A percentile compares a stretch with the other conserved stretches of the same genome.
Evolutionary conservation across 1,284 basidiomycete species (phyloP).

Genomic region (Ganoderma boninense): DNA sequence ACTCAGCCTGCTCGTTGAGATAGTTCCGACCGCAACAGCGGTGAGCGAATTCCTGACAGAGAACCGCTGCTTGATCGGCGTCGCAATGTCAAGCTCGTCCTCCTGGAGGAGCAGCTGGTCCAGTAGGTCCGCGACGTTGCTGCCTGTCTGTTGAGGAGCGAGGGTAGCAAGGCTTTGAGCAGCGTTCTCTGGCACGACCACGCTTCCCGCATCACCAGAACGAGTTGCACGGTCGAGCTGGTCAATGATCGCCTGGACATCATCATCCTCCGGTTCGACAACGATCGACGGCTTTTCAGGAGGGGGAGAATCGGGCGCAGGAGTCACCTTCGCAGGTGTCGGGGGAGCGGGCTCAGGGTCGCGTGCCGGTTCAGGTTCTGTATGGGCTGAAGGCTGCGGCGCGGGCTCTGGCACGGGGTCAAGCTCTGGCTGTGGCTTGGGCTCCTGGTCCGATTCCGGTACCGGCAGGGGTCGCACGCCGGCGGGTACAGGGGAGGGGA

Average conservation of each 20-base stretch:
- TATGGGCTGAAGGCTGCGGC: background rate
- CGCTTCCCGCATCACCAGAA: slow-evolving; percentile 25
- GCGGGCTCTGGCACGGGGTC: background rate
- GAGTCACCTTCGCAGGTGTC: background rate
- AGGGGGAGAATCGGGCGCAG: background rate
- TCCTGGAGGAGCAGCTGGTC: slow-evolving; percentile 30
- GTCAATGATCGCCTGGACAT: slow-evolving; percentile 25
- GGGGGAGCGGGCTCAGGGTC: background rate
- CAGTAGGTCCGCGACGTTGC: slow-evolving; percentile 28
- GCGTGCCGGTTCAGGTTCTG: background rate
- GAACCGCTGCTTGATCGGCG: slow-evolving; percentile 31
- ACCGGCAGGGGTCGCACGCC: background rate
- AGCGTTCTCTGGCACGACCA: slow-evolving; percentile 22
- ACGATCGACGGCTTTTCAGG: background rate
- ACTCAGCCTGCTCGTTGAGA: slow-evolving; percentile 25
- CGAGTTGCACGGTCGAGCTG: slow-evolving; percentile 29
- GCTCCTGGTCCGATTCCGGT: background rate
- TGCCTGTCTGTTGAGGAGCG: slow-evolving; percentile 20
- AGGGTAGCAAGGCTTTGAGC: slow-evolving; percentile 17
- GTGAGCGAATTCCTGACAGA: slow-evolving; percentile 29
- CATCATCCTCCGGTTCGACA: slow-evolving; percentile 17
- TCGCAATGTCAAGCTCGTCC: slow-evolving; percentile 30
- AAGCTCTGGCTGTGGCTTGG: background rate
- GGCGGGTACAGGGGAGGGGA: background rate
- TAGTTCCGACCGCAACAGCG: slow-evolving; percentile 25